phyloP scores from a whole-genome alignment of 306 rosid species.

The Prunus padus region DNA sequence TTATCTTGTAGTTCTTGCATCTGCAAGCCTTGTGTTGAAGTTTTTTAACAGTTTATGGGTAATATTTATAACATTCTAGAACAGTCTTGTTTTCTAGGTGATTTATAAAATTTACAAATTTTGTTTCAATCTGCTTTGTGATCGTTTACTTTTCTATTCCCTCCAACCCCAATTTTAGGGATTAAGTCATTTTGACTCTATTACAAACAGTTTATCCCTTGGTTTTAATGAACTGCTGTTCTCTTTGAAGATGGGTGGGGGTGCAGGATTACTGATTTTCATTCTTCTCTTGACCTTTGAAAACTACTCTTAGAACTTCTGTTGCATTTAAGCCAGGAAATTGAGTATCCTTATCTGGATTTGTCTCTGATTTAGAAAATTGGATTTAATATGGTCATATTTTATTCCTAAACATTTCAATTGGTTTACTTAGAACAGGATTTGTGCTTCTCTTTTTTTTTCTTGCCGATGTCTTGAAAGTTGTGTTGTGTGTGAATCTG shows the following conservation, averaged over 20 bases:
- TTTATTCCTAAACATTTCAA: background rate
- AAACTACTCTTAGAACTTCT: background rate
- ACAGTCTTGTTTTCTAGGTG: background rate
- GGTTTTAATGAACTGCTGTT: background rate
- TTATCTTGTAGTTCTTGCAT: background rate
- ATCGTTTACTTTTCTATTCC: background rate
- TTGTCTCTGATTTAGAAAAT: background rate
- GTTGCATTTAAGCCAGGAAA: background rate
- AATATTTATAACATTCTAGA: background rate
- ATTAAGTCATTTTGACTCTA: too few relatives aligned
- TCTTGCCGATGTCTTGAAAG: background rate
- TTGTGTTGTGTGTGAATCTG: background rate
- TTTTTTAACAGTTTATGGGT: background rate
- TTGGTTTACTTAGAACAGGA: background rate
- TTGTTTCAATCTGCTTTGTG: background rate
- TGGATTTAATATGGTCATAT: background rate
- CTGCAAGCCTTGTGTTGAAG: constrained; percentile 2
- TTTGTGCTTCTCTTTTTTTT: background rate
- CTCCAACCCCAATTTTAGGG: background rate
- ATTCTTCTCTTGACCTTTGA: background rate
- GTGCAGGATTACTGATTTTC: constrained; percentile 2
- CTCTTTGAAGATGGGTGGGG: background rate
- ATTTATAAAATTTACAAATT: background rate
- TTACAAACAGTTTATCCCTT: background rate
- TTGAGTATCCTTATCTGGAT: background rate